phyloP scores from a whole-genome alignment of 257 asterid genomes.

The Jaltomata sinuosa region DNA sequence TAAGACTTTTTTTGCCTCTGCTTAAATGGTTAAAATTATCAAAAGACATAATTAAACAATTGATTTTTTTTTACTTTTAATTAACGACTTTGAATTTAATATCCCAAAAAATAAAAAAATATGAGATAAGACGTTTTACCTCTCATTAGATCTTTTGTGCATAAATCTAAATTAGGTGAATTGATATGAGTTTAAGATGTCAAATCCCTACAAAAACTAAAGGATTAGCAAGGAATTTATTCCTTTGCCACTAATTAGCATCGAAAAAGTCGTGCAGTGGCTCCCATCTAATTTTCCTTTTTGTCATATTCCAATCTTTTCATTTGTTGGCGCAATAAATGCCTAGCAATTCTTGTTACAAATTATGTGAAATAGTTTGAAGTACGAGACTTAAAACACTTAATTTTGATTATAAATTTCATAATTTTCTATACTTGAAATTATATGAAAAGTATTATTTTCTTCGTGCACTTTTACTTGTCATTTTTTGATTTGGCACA shows the following conservation, averaged over 20 bases:
- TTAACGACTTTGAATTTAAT: background rate
- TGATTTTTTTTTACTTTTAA: background rate
- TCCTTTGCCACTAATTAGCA: background rate
- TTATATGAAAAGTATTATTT: too few species aligned
- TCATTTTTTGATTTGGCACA: too few species aligned
- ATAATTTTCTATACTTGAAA: background rate
- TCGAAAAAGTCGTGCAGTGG: background rate
- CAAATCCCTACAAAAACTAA: background rate
- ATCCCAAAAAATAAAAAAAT: background rate
- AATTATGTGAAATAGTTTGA: background rate
- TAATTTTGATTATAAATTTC: background rate
- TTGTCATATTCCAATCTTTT: background rate
- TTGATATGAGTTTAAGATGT: background rate
- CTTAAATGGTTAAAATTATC: too few species aligned
- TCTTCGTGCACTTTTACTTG: too few species aligned
- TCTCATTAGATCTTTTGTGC: background rate
- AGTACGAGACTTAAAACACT: background rate
- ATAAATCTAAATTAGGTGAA: background rate
- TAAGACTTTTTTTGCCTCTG: too few species aligned
- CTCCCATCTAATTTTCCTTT: background rate
- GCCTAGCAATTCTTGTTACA: background rate
- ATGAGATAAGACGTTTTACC: background rate
- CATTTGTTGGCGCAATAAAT: background rate
- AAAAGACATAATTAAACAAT: too few species aligned
- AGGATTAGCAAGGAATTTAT: background rate